phyloP scores from a whole-genome alignment of 2,329 filamentous ascomycete genomes.

The Albophoma yamanashiensis region DNA sequence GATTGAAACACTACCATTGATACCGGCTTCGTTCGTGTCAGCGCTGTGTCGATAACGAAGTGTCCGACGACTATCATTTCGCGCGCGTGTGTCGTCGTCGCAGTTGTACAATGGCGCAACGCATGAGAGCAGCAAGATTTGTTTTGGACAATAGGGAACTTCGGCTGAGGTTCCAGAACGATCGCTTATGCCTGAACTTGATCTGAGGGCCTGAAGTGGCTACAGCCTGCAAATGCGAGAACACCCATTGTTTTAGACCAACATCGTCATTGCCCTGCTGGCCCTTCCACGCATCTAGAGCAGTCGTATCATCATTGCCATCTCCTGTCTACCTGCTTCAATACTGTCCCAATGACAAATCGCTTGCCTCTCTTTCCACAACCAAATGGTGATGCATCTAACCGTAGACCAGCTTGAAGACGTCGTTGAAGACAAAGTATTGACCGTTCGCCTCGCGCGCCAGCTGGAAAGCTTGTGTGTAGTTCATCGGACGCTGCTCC shows the following conservation, averaged over 20 bases:
- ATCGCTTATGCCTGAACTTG: conserved; percentile 4
- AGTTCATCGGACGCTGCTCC: conserved; percentile 79
- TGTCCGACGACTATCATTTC: background rate
- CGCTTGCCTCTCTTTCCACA: background rate
- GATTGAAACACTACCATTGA: background rate
- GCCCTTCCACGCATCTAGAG: background rate
- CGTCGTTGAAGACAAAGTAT: conserved; percentile 87
- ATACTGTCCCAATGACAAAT: background rate
- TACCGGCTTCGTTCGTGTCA: background rate
- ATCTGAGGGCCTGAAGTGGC: conserved; percentile 1
- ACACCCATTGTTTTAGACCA: conserved; percentile 1
- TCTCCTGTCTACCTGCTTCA: background rate
- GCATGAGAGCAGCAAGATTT: background rate
- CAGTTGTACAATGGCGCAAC: background rate
- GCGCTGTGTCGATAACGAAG: background rate
- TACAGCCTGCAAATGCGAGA: conserved; percentile 2
- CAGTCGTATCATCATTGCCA: conserved; percentile 1
- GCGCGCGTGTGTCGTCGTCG: background rate
- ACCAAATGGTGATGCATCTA: conserved; percentile 14
- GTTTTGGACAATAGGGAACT: no score
- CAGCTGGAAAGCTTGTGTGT: conserved; percentile 83
- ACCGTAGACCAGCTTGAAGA: conserved; percentile 82
- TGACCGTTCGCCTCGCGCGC: conserved; percentile 52
- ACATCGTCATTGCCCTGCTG: background rate
- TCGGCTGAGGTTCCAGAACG: background rate